A percentile compares a stretch with the other conserved stretches of the same genome.
phyloP scores from a whole-genome alignment of 352 stramenopile species.

The Globisporangium ultimum region DNA sequence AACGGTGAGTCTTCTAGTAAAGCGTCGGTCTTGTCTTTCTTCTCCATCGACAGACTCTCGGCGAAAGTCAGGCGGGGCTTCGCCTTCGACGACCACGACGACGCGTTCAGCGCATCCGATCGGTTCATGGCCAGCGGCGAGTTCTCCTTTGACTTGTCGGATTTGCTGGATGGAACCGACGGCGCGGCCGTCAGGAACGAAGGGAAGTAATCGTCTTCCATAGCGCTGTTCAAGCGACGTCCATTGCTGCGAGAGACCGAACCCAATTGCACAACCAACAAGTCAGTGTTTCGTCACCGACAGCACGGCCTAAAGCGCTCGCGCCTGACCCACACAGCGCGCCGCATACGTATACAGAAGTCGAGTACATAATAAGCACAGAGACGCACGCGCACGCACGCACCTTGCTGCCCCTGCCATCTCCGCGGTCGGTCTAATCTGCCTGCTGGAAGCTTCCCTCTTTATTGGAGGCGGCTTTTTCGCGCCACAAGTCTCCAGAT shows the following conservation, averaged over 20 bases:
- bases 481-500: conserved; percentile 9
- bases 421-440: background rate
- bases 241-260: conserved; percentile 4
- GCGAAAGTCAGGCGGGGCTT: conserved; percentile 55
- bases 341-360: too few species aligned
- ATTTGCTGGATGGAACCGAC: conserved; percentile 36
- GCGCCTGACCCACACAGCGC: background rate
- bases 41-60: conserved; percentile 71
- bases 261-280: too few species aligned
- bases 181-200: conserved; percentile 59
- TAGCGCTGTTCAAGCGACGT: conserved; percentile 18
- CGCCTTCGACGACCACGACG: conserved; percentile 17
- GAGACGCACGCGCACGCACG: background rate
- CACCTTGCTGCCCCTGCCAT: conserved; percentile 11
- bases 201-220: conserved; percentile 77
- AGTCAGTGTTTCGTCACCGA: too few species aligned
- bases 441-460: too few species aligned
- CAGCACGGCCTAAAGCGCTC: too few species aligned
- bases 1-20: conserved; percentile 62
- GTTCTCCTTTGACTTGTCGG: conserved; percentile 48
- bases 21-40: conserved; percentile 36
- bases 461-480: conserved; percentile 6
- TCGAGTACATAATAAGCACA: too few species aligned
- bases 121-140: conserved; percentile 22
- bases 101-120: conserved; percentile 21